Evolutionary conservation across 805 yeast species (phyloP).

Genomic region (Cyberlindnera sargentensis): DNA sequence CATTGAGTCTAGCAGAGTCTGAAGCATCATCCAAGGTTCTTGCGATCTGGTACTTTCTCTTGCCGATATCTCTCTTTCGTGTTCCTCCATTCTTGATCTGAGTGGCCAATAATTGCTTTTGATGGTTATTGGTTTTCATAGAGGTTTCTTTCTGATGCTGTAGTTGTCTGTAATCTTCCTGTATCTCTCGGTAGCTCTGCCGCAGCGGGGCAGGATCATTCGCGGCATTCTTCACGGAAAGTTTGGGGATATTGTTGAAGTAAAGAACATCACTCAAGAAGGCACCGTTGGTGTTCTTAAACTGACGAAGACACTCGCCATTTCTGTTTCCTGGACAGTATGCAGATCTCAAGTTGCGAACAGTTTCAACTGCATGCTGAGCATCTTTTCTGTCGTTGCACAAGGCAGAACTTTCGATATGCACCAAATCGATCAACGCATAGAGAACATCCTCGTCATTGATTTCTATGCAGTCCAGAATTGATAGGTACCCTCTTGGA

Average conservation of each 20-base stretch:
- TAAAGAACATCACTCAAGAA: constrained; percentile 48
- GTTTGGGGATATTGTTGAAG: constrained; percentile 25
- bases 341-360: constrained; percentile 13
- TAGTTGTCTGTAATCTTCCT: constrained; percentile 2
- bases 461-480: constrained; percentile 57
- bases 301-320: not conserved
- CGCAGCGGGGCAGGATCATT: constrained; percentile 12
- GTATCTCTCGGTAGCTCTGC: not conserved
- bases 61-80: constrained; percentile 7
- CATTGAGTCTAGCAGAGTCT: constrained; percentile 35
- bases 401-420: constrained; percentile 53
- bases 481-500: constrained; percentile 31
- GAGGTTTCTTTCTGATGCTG: constrained; percentile 6
- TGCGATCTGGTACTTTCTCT: constrained; percentile 28
- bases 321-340: not conserved
- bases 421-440: constrained; percentile 54
- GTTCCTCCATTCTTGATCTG: constrained; percentile 1
- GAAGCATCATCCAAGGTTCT: constrained; percentile 38
- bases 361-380: constrained; percentile 31
- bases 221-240: constrained; percentile 11
- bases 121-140: constrained; percentile 12
- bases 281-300: constrained; percentile 32
- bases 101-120: constrained; percentile 8
- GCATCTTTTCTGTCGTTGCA: constrained; percentile 47
- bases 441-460: constrained; percentile 48